Base-by-base conservation (phyloP, 1,284 basidiomycete species). In the Ustilago esculenta region DNA sequence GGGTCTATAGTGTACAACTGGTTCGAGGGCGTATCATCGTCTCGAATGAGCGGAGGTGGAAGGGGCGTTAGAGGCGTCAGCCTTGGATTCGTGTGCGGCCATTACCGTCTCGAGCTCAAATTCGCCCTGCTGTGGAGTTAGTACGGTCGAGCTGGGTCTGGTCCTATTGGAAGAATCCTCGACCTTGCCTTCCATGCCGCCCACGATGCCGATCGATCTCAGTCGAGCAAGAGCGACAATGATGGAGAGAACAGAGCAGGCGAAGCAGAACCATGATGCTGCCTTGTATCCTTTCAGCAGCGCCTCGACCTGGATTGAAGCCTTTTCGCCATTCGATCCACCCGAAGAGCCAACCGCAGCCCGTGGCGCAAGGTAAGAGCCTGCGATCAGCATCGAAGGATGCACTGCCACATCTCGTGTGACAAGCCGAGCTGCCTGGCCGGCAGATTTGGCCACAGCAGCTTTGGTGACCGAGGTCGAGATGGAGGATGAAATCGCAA, bases 401-500 rank as follows among this genome's bases (percentile, higher is more conserved):
- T 53, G 49, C 15, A 47, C 20, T 11, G 35, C 21, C 4, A 61
- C 15, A 18, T 41, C 50, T 33, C 54, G 39, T 15, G 36, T 33
- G 27, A 53, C 10, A 5, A 65, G 33, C 23, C 48, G 53, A 7
- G 37, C 30, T 15, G 47, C n/a, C 12, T 47, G 51, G 1, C 42
- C 32, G 25, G 39, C 41, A 23, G 42, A 29, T 10, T 47, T 55
- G 39, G 52, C 48, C 4, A 46, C 49, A n/a, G 57, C 49, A 20
- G 33, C 27, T 20, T 64, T 69, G 18, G 72, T 73, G 8, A 73
- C 72, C 3, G 57, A 52, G 5, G 57, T 76, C 10, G 77, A 66
- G 45, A 78, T 72, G 11, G 73, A 64, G 2, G 76, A 71, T 3
- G 66, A 65, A 25, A 79, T 45, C 18, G 76, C 77, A 2, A 80